A percentile compares a stretch with the other conserved stretches of the same genome.
Conservation (phyloP, 148 eudicot species). For the Tetragonia tetragonoides region DNA sequence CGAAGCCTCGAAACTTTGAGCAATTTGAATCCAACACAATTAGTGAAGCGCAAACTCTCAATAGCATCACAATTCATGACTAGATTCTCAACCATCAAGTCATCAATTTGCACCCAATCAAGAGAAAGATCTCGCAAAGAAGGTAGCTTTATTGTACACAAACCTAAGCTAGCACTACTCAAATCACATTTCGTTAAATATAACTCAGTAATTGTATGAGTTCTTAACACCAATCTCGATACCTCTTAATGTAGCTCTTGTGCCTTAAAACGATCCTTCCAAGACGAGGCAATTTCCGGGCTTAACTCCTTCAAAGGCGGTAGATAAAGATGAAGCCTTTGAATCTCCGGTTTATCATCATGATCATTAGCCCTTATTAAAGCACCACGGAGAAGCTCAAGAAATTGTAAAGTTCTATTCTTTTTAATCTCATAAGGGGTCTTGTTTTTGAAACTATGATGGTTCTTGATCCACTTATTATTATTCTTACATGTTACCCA, state of each 20-base stretch:
- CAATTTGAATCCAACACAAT: not conserved
- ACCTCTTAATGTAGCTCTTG: not conserved
- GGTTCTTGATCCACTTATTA: too few species aligned
- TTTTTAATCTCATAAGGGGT: too few species aligned
- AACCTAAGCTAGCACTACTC: not conserved
- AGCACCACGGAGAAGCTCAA: too few species aligned
- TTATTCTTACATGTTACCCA: too few species aligned
- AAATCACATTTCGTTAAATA: not conserved
- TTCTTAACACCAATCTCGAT: not conserved
- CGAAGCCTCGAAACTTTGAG: constrained; percentile 3
- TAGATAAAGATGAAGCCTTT: not conserved
- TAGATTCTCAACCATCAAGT: not conserved
- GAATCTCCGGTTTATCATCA: not conserved
- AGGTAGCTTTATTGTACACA: not conserved
- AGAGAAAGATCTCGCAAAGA: constrained; percentile 3
- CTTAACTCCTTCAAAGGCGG: not conserved
- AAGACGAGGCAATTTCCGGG: not conserved
- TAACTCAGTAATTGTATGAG: not conserved
- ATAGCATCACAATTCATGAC: not conserved
- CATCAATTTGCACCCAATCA: not conserved
- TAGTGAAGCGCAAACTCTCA: not conserved
- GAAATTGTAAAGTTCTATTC: too few species aligned
- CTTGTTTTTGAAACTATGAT: too few species aligned
- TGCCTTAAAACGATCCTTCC: not conserved
- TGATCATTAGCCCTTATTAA: too few species aligned